These are phyloP conservation scores for Kluyveromyces lactis DNA, from an alignment of 805 yeast species.

Conservation along the genomic window DNA sequence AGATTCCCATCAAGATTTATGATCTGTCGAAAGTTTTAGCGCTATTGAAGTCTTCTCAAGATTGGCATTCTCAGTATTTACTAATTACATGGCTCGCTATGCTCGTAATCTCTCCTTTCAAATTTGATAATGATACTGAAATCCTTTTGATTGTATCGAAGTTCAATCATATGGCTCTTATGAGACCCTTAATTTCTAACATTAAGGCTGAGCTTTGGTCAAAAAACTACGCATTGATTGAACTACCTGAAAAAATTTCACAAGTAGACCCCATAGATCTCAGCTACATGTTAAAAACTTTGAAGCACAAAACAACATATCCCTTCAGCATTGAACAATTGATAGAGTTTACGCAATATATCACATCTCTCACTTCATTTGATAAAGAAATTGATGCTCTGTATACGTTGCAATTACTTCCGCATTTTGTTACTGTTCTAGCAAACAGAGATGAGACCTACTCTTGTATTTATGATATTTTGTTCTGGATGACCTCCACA, in stretches of 20 bases:
- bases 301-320: not conserved
- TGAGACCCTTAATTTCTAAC: slow-evolving; percentile 25
- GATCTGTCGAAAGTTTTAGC: slow-evolving; percentile 34
- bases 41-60: slow-evolving; percentile 13
- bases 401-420: slow-evolving; percentile 14
- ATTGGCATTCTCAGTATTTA: slow-evolving; percentile 43
- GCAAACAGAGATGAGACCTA: slow-evolving; percentile 23
- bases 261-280: slow-evolving; percentile 14
- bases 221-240: slow-evolving; percentile 17
- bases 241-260: slow-evolving; percentile 9
- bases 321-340: slow-evolving; percentile 9
- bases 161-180: slow-evolving; percentile 38
- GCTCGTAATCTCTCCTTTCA: slow-evolving; percentile 67
- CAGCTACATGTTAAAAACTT: slow-evolving; percentile 6
- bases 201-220: slow-evolving; percentile 26
- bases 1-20: slow-evolving; percentile 52
- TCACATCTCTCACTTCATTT: slow-evolving; percentile 25
- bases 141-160: slow-evolving; percentile 28
- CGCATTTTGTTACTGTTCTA: slow-evolving; percentile 19
- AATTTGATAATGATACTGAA: slow-evolving; percentile 35
- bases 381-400: slow-evolving; percentile 5
- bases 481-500: slow-evolving; percentile 39
- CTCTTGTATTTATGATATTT: slow-evolving; percentile 38
- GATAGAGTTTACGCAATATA: slow-evolving; percentile 32
- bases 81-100: slow-evolving; percentile 66